A percentile compares a stretch with the other conserved stretches of the same genome.
Conservation (phyloP, 2,329 filamentous ascomycete genomes). For the Pseudocercospora vitis region DNA sequence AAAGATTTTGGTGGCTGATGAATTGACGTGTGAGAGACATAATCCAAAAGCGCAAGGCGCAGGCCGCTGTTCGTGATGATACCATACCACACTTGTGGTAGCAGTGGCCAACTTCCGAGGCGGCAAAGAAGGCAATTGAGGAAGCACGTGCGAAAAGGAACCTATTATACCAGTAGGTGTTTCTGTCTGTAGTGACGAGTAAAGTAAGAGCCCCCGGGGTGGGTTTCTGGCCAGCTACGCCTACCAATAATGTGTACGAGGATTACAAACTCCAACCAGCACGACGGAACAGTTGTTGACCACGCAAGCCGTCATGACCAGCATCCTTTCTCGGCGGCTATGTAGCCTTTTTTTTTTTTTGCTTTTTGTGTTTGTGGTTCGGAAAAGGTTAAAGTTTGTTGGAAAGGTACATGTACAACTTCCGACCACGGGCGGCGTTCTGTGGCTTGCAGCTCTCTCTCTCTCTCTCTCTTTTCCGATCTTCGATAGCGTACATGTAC, state of each 20-base stretch:
- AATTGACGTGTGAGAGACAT: not conserved
- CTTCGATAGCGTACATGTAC: not conserved
- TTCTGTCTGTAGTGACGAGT: not conserved
- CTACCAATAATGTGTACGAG: no score
- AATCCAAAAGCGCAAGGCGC: not conserved
- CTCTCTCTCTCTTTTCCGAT: not conserved
- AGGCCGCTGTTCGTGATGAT: constrained; percentile 4
- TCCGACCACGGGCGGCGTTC: no score
- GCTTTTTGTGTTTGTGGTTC: not conserved
- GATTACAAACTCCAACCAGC: no score
- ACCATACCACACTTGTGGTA: not conserved
- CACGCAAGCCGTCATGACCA: not conserved
- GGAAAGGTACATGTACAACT: no score
- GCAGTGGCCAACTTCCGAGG: no score
- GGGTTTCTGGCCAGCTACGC: no score
- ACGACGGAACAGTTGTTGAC: no score
- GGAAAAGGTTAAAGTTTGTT: not conserved
- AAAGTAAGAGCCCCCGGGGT: not conserved
- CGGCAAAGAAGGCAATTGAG: no score
- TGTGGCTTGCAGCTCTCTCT: constrained; percentile 6
- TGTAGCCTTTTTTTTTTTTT: not conserved
- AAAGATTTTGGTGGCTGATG: constrained; percentile 1
- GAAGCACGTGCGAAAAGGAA: not conserved
- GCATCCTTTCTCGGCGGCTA: not conserved
- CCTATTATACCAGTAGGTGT: not conserved